Conservation (phyloP, 2,329 filamentous ascomycete species). For the Aureobasidium sp. region DNA sequence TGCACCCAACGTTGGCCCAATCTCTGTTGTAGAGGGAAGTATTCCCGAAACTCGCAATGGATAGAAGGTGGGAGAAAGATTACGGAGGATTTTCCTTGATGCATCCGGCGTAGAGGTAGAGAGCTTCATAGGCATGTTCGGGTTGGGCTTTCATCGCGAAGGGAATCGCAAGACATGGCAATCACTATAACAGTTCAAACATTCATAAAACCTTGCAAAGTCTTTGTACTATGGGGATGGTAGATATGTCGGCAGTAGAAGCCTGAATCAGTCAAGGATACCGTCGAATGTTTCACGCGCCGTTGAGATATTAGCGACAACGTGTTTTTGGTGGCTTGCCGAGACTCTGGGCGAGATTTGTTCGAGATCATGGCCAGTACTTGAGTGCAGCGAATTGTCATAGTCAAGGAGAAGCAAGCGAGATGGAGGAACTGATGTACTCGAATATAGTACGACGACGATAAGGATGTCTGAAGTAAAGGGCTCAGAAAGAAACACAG, state of each 20-base stretch:
- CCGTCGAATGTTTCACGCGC: slow-evolving; percentile 3
- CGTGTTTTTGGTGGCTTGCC: slow-evolving; percentile 8
- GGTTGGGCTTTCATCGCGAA: neutral
- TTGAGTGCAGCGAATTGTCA: neutral
- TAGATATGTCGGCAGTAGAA: neutral
- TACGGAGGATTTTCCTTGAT: neutral
- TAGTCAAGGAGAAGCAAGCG: neutral
- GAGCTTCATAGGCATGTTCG: slow-evolving; percentile 1
- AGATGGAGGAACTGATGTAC: neutral
- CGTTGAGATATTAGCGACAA: neutral
- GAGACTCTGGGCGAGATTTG: neutral
- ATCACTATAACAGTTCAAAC: neutral
- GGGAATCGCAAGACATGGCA: neutral
- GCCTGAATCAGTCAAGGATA: neutral
- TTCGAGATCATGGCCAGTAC: neutral
- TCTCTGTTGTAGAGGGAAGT: slow-evolving; percentile 23
- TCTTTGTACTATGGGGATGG: neutral
- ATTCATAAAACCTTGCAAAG: neutral
- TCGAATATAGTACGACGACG: neutral
- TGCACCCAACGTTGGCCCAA: slow-evolving; percentile 23
- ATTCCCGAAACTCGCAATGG: slow-evolving; percentile 18
- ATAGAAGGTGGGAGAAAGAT: neutral
- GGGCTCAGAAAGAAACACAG: neutral
- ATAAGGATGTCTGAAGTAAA: neutral
- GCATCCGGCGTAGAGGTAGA: slow-evolving; percentile 5